Evolutionary conservation across 2,329 filamentous ascomycete genomes (phyloP), one percentile per base, ranked within the genome.

Genomic region (Penicillium hordei): DNA sequence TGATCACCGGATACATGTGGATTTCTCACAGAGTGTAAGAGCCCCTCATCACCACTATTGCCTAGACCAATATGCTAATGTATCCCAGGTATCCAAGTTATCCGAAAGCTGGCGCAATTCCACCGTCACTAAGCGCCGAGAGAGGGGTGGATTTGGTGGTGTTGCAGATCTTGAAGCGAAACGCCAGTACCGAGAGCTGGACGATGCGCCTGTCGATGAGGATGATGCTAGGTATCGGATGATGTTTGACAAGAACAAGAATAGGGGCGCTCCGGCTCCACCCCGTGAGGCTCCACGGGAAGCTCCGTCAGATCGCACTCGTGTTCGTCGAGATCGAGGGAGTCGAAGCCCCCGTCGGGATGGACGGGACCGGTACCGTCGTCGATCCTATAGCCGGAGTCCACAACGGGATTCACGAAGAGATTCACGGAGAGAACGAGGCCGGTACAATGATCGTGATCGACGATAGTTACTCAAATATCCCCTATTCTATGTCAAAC

Each of bases 1-100:
- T 69, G 94, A 99, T 68, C 90, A 96, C 64, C 88, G 94, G 42
- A 99, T 99, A 62, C 94, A 99, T 71, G 94, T 99, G 55, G 94
- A 99, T 77, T 99, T 99, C 76, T 97, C 93, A 12, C 94, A 99
- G 78, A 96, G 91, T 72, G 94, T 93, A 60, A 85, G 87, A 65
- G 21, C 34, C 42, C 39, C 34, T 15, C 17, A 51, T 54, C 36
- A 10, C n/a, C 34, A 25, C n/a, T 31, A 42, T 21, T 31, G 13
- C 9, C 31, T 40, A 19, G 12, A 3, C 8, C 27, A 12, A 19
- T 17, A 21, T 61, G 45, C 67, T 76, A 31, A 48, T 48, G n/a
- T 50, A 33, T 23, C 46, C 34, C 59, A 79, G 79, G 79, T 89
- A 12, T 87, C 85, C 61, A 93, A 91, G 71, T 78, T 99, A 8